A percentile compares a stretch with the other conserved stretches of the same genome.
Evolutionary conservation across 2,329 filamentous ascomycete genomes (phyloP).

Genomic region (Colletotrichum sansevieriae): DNA sequence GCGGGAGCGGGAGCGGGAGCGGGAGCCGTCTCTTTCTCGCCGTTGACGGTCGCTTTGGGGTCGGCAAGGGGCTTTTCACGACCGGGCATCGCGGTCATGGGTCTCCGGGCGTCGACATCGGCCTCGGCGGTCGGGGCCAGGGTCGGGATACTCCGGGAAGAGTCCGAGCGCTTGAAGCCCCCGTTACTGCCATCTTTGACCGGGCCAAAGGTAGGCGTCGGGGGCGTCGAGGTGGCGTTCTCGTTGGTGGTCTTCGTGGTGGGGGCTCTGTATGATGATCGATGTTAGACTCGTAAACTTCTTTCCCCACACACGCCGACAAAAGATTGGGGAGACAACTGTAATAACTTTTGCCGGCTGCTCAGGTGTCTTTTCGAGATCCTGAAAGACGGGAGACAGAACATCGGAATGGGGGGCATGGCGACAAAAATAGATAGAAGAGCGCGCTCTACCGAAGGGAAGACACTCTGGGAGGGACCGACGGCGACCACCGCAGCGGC

Average conservation of each 20-base stretch:
- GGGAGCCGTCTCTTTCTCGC: constrained; percentile 13
- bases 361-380: constrained; percentile 1
- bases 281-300: constrained; percentile 11
- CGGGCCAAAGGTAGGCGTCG: constrained; percentile 36
- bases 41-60: constrained; percentile 22
- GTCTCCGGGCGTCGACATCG: constrained; percentile 23
- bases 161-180: constrained; percentile 36
- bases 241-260: constrained; percentile 39
- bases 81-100: constrained; percentile 39
- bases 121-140: constrained; percentile 26
- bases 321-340: constrained; percentile 1
- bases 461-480: constrained; percentile 34
- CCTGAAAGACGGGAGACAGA: constrained; percentile 25
- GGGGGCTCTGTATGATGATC: constrained; percentile 17
- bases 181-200: constrained; percentile 33
- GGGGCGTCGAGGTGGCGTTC: constrained; percentile 33
- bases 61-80: constrained; percentile 29
- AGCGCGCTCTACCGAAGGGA: constrained; percentile 39
- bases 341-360: constrained; percentile 24
- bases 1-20: background rate
- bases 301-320: no score
- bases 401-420: constrained; percentile 29
- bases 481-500: constrained; percentile 27
- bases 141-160: constrained; percentile 32
- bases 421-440: constrained; percentile 15